phyloP scores from a whole-genome alignment of 1,139 yeast genomes.

The Geotrichum candidum region DNA sequence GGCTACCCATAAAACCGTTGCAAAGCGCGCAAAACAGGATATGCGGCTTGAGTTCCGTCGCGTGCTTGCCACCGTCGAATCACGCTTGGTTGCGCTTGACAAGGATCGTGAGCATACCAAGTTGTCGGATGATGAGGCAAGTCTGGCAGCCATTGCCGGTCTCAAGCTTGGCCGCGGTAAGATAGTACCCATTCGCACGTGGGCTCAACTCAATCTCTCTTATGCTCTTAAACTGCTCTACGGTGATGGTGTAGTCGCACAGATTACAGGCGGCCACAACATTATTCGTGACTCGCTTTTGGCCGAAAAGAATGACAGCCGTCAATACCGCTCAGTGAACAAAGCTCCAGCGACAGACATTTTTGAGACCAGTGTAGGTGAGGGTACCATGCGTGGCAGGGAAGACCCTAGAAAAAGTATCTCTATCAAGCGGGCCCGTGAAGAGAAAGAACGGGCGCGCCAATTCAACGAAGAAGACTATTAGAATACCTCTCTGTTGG shows the following conservation, averaged over 20 bases:
- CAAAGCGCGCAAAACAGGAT: constrained; percentile 45
- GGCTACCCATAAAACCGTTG: constrained; percentile 23
- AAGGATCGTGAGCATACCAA: background rate
- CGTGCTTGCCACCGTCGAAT: constrained; percentile 41
- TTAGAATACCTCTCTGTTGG: background rate
- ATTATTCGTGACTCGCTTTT: background rate
- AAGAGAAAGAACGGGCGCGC: background rate
- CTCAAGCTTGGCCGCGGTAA: constrained; percentile 52
- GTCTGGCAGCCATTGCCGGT: constrained; percentile 39
- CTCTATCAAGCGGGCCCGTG: background rate
- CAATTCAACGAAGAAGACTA: background rate
- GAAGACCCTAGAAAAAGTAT: background rate
- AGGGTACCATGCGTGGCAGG: background rate
- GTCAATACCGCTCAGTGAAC: background rate
- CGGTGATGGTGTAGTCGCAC: constrained; percentile 60
- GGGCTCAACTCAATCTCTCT: constrained; percentile 59
- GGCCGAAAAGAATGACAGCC: background rate
- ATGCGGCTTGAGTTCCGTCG: constrained; percentile 60
- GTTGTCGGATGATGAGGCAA: constrained; percentile 1
- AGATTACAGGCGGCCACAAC: constrained; percentile 24
- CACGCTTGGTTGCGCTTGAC: constrained; percentile 6
- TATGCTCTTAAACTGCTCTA: constrained; percentile 64
- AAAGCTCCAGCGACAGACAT: background rate
- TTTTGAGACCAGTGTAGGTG: background rate
- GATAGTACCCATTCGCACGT: constrained; percentile 55